Evolutionary conservation across 2,329 filamentous ascomycete genomes (phyloP).

Genomic region (Fusarium verticillioides): DNA sequence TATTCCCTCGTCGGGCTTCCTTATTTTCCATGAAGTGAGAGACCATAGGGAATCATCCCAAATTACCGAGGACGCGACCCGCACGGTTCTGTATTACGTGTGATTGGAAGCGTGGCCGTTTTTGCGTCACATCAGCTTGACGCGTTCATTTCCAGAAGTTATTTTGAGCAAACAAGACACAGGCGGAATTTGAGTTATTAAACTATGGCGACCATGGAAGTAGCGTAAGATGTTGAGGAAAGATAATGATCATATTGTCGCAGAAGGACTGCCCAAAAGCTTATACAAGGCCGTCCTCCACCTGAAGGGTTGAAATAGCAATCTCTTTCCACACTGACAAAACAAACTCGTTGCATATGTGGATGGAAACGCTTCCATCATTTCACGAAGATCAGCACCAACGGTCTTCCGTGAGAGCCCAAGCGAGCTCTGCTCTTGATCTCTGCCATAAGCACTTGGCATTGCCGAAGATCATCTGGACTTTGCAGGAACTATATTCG

Average conservation of each 20-base stretch:
- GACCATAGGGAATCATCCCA: not conserved
- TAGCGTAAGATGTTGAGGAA: not conserved
- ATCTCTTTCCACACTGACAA: not conserved
- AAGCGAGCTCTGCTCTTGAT: not conserved
- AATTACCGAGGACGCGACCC: accelerated
- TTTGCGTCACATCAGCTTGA: not conserved
- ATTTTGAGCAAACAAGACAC: not conserved
- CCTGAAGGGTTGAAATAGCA: not conserved
- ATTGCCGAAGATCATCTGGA: not conserved
- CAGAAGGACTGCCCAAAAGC: not conserved
- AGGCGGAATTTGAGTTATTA: accelerated
- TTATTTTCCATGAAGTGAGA: not conserved
- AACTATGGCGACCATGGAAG: not conserved
- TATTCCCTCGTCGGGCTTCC: not conserved
- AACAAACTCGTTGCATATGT: not conserved
- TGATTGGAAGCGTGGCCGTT: not conserved
- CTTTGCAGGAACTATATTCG: not conserved
- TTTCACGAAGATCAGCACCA: not conserved
- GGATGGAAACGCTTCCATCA: not conserved
- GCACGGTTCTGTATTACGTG: accelerated
- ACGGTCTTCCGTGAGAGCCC: not conserved
- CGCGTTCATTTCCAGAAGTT: not conserved
- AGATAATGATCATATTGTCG: not conserved
- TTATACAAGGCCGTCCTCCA: not conserved
- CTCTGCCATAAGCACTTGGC: not conserved